These are phyloP conservation scores for Aspergillus ibericus DNA, from an alignment of 2,329 filamentous ascomycete species.

Conservation along the genomic window DNA sequence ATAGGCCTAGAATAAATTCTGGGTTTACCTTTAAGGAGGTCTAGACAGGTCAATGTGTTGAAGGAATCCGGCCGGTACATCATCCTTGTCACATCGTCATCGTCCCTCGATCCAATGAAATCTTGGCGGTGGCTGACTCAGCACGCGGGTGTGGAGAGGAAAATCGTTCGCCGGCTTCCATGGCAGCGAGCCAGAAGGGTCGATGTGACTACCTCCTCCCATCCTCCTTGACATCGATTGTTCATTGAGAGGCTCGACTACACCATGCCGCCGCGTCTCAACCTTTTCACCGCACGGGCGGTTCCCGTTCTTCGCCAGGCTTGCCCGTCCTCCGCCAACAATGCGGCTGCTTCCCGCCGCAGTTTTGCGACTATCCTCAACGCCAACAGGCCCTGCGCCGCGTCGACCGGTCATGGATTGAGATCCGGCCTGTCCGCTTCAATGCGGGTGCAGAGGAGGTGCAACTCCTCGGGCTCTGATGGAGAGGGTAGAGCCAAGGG, in stretches of 20 bases:
- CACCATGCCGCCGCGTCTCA: slow-evolving; percentile 58
- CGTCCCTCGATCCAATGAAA: background rate
- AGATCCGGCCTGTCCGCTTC: slow-evolving; percentile 18
- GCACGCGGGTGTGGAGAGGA: slow-evolving; percentile 20
- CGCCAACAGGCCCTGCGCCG: slow-evolving; percentile 19
- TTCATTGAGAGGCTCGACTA: background rate
- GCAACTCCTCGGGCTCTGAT: slow-evolving; percentile 37
- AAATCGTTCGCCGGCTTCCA: slow-evolving; percentile 24
- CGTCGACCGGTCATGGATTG: slow-evolving; percentile 14
- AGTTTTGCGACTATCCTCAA: slow-evolving; percentile 25
- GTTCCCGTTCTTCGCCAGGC: slow-evolving; percentile 34
- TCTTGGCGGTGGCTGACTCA: slow-evolving; percentile 24
- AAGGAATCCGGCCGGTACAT: background rate
- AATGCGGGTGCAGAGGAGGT: slow-evolving; percentile 28
- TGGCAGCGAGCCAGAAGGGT: background rate
- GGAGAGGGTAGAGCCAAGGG: slow-evolving; percentile 36
- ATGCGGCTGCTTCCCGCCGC: slow-evolving; percentile 18
- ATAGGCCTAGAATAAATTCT: background rate
- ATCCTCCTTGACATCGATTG: background rate
- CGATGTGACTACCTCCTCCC: background rate
- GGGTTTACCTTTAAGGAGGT: too few species aligned
- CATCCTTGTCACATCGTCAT: background rate
- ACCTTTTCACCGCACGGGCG: slow-evolving; percentile 44
- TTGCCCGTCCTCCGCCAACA: slow-evolving; percentile 20
- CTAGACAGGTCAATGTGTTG: background rate